Evolutionary conservation across 495 filamentous ascomycete species (phyloP).

Genomic region (Evansstolkia leycettana): DNA sequence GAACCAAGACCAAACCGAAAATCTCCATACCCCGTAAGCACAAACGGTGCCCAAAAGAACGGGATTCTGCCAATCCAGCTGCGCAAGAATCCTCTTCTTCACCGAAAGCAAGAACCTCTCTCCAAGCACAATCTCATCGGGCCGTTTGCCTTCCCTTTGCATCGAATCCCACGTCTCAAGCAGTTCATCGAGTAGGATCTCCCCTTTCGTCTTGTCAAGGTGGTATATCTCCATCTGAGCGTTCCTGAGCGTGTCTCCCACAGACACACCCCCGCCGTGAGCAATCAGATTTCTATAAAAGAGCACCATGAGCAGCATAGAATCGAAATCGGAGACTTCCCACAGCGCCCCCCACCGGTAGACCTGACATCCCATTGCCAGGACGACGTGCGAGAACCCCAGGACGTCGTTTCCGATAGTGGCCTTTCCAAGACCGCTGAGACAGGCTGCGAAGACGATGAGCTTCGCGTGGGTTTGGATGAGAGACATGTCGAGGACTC

Average conservation of each 20-base stretch:
- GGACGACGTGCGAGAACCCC: constrained; percentile 18
- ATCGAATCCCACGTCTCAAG: constrained; percentile 6
- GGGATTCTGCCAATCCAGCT: constrained; percentile 17
- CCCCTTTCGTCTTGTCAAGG: constrained; percentile 11
- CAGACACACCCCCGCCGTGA: constrained; percentile 5
- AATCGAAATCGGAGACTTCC: constrained; percentile 19
- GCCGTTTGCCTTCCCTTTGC: constrained; percentile 1
- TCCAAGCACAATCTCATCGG: constrained; percentile 13
- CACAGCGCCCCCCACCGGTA: constrained; percentile 19
- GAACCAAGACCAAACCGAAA: constrained; percentile 10
- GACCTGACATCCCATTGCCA: constrained; percentile 18
- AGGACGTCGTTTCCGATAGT: constrained; percentile 16
- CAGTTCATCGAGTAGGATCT: constrained; percentile 10
- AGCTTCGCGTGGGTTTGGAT: constrained; percentile 15
- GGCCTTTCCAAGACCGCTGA: constrained; percentile 16
- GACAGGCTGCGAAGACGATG: constrained; percentile 18
- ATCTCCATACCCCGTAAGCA: constrained; percentile 15
- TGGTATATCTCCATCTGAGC: constrained; percentile 14
- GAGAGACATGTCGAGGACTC: constrained; percentile 15
- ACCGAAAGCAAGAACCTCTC: constrained; percentile 9
- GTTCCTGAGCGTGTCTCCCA: constrained; percentile 7
- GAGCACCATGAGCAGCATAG: constrained; percentile 20
- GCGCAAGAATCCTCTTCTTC: constrained; percentile 12
- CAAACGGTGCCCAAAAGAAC: constrained; percentile 18
- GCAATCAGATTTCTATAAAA: constrained; percentile 15